Evolutionary conservation across 164 flowering plant species (phyloP), one percentile per base, ranked within the genome.

Genomic region (Magnolia sinica): DNA sequence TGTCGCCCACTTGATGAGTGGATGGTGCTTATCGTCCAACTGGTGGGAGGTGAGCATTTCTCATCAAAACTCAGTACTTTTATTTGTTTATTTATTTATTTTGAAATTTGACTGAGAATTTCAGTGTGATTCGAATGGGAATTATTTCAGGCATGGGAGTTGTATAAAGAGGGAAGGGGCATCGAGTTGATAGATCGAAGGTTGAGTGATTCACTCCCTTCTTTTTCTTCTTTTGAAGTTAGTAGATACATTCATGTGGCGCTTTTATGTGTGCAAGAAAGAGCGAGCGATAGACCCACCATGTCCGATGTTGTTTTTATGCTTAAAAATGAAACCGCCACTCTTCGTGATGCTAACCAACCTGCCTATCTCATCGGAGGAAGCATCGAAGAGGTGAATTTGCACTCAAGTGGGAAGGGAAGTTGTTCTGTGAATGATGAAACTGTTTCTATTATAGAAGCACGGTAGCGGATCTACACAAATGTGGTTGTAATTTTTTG

Each of bases 171-270:
- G 22, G 71, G 71, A 16, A 75, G 58, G 14, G 71, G 52, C 31
- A 10, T 75, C 19, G 71, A 75, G 18, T 66, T 75, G 59, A 37
- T 75, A 29, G 77, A 75, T 67, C 77, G 71, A 75, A 75, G 27
- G 27, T 24, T 24, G 27, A 1, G 1, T 24, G 27, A 24, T 24
- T 24, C 27, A 24, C 27, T 24, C 27, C 27, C 27, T 24, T 24
- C 27, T 24, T 24, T 24, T 24, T 24, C 27, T 24, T 24, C 27
- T 24, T 24, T 24, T 1, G 27, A 24, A 24, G 27, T 24, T 24
- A 24, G 27, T 24, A 24, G 71, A 51, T 75, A 49, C 77, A 75
- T 75, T 23, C 71, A 75, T 51, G 71, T 75, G 61, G 76, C 51
- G 7, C 68, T 74, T 10, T 29, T 74, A 16, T 74, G 76, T 63